Evolutionary conservation across 2,329 filamentous ascomycete species (phyloP), one percentile per base, ranked within the genome.

Genomic region (Diaporthe caulivora): DNA sequence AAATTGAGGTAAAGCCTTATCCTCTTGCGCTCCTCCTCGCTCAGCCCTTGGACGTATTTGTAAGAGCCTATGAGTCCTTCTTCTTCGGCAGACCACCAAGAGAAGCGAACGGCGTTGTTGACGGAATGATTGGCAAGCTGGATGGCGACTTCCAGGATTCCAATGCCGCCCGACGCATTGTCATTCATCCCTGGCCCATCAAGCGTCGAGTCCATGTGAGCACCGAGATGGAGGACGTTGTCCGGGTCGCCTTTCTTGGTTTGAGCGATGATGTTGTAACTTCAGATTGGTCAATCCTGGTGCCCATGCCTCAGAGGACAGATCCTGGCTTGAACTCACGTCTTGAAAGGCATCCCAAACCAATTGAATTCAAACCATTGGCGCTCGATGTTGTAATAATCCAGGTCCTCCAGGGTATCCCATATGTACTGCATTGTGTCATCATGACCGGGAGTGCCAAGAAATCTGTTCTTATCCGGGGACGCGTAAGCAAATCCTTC

Each of bases 101-200:
- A 82, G 58, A 86, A 86, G 7, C 84, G 80, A 1, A 86, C 79
- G 75, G 82, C 82, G 75, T 85, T 80, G 26, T 79, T 74, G 37
- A 85, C 80, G 11, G 81, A 81, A 69, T 83, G 83, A 5, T 73
- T 71, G 70, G 72, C 71, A 42, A 79, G 49, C 3, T 74, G 71
- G 1, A 72, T 73, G 62, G 77, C 72, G 54, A 85, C 77, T 18
- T 49, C 53, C 11, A 70, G n/a, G 10, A 70, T 21, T 8, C 53
- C 67, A 21, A 70, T 70, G 26, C n/a, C 54, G 85, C 9, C 86
- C 84, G 78, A 90, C 90, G 75, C 91, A 77, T 93, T 88, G 79
- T 92, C 91, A 80, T 92, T 93, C 83, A 93, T 91, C 8, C 91
- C 91, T 0, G 91, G 90, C 0, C 91, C 91, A 40, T 3, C 85